phyloP scores from a whole-genome alignment of 371 early-diverging fungal species.

The Mortierella polycephala region DNA sequence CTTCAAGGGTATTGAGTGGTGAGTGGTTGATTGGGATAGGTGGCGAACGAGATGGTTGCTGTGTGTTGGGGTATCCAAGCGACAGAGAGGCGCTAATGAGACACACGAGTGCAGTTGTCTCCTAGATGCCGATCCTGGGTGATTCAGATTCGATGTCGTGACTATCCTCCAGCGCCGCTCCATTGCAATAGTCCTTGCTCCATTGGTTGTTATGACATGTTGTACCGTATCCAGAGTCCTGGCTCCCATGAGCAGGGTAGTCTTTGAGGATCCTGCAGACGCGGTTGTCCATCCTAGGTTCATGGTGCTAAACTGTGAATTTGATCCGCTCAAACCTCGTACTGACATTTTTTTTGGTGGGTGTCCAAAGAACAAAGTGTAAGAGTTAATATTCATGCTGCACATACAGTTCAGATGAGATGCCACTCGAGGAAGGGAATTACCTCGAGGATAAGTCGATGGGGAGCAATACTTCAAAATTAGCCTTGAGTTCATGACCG shows the following conservation, averaged over 20 bases:
- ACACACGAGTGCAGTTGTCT: not conserved
- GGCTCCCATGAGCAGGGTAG: not conserved
- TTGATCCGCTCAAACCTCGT: not conserved
- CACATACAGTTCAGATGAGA: too few species aligned
- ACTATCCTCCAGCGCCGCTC: too few species aligned
- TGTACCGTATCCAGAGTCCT: not conserved
- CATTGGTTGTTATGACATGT: too few species aligned
- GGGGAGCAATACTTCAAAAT: slow-evolving; percentile 24
- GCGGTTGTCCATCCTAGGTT: not conserved
- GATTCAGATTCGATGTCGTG: too few species aligned
- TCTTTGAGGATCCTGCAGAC: not conserved
- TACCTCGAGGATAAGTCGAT: slow-evolving; percentile 26
- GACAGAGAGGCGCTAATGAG: not conserved
- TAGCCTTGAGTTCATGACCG: slow-evolving; percentile 42
- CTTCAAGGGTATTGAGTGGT: slow-evolving; percentile 2
- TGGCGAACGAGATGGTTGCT: not conserved
- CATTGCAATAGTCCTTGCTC: not conserved
- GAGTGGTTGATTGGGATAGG: not conserved
- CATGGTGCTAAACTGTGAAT: not conserved
- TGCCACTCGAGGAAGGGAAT: not conserved
- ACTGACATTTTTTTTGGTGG: too few species aligned
- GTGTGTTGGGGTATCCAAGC: slow-evolving; percentile 12
- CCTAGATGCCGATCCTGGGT: not conserved
- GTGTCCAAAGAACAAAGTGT: not conserved
- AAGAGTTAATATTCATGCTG: too few species aligned